These are phyloP conservation scores for Exophiala spinifera DNA, from an alignment of 2,329 filamentous ascomycete genomes.

Conservation along the genomic window DNA sequence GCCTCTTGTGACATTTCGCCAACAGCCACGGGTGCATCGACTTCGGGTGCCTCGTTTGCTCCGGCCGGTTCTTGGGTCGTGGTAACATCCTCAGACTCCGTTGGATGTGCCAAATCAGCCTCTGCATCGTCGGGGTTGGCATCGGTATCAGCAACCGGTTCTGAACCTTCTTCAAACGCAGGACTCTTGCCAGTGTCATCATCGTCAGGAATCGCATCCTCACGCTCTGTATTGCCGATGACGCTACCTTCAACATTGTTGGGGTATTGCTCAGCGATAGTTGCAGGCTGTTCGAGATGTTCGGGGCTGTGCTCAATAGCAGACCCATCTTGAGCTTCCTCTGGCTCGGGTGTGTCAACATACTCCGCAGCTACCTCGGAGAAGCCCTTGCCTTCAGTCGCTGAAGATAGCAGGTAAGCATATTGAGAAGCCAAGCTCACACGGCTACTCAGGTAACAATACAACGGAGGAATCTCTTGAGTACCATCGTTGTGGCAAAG, in stretches of 20 bases:
- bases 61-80: not conserved
- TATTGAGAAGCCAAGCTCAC: constrained; percentile 54
- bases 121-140: not conserved
- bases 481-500: constrained; percentile 59
- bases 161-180: not conserved
- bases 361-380: constrained; percentile 42
- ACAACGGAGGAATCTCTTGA: constrained; percentile 54
- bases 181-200: not conserved
- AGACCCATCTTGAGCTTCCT: constrained; percentile 3
- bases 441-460: constrained; percentile 55
- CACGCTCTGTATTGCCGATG: not conserved
- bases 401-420: constrained; percentile 51
- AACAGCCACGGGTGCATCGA: not conserved
- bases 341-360: constrained; percentile 17
- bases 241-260: not conserved
- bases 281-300: constrained; percentile 1
- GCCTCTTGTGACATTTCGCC: not conserved
- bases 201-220: not conserved
- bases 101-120: not conserved
- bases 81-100: not conserved
- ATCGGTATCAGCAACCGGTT: not conserved
- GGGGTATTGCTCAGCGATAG: not conserved
- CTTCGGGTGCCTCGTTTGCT: not conserved
- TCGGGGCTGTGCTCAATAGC: constrained; percentile 3
- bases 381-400: constrained; percentile 56